phyloP scores from a whole-genome alignment of 2,329 filamentous ascomycete genomes.

The Aureobasidium sp. region DNA sequence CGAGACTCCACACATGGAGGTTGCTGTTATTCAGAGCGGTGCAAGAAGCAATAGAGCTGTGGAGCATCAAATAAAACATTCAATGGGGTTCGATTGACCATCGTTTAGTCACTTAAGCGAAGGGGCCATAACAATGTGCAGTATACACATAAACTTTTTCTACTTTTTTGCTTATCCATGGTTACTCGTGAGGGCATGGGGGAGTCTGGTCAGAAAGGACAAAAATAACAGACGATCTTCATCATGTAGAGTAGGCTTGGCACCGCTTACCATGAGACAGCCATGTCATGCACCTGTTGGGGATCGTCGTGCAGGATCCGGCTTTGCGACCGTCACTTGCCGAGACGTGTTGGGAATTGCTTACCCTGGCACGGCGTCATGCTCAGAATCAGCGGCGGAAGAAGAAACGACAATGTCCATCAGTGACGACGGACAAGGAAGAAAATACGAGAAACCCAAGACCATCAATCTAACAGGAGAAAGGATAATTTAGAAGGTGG shows the following conservation, averaged over 20 bases:
- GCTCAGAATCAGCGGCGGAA: neutral
- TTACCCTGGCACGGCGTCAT: constrained; percentile 1
- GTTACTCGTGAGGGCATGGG: neutral
- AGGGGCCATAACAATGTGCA: neutral
- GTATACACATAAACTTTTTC: neutral
- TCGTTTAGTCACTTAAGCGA: neutral
- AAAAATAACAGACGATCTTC: constrained; percentile 4
- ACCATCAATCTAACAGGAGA: neutral
- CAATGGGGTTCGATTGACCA: neutral
- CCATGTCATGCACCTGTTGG: constrained; percentile 7
- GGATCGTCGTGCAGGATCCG: constrained; percentile 1
- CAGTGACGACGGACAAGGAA: neutral
- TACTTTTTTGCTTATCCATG: constrained; percentile 1
- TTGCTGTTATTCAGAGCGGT: neutral
- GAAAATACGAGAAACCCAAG: neutral
- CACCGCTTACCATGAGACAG: constrained; percentile 6
- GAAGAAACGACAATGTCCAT: neutral
- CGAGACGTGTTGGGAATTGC: constrained; percentile 11
- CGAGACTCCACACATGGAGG: neutral
- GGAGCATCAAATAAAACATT: constrained; percentile 9
- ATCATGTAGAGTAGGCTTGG: neutral
- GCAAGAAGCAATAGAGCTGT: constrained; percentile 1
- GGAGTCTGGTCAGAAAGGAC: neutral
- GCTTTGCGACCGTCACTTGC: constrained; percentile 5
- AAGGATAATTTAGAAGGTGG: neutral